Percentiles rank a stretch among this genome's conserved stretches.
phyloP scores from a whole-genome alignment of 1,284 basidiomycete genomes.

The Rhodotorula sp. region DNA sequence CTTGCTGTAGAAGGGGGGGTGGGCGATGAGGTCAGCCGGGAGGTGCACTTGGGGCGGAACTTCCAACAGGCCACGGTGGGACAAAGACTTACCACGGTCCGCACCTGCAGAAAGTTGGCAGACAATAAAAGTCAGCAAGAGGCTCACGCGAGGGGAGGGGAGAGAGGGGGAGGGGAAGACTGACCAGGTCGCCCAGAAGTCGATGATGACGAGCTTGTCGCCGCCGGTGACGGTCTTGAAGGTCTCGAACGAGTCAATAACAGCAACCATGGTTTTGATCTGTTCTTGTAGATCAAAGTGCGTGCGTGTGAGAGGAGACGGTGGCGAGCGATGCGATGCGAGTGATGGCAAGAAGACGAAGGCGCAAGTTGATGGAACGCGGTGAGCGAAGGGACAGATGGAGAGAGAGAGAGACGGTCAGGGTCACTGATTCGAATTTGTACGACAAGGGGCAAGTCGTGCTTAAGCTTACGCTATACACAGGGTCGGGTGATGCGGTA shows the following conservation, averaged over 20 bases:
- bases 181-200: conserved; percentile 66
- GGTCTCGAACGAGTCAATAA: conserved; percentile 58
- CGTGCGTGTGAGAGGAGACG: background rate
- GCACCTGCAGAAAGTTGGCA: conserved; percentile 17
- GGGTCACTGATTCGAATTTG: background rate
- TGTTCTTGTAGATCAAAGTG: background rate
- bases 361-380: background rate
- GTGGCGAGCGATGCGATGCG: background rate
- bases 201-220: conserved; percentile 64
- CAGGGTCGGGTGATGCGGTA: no score
- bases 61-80: no score
- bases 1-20: conserved; percentile 57
- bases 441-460: background rate
- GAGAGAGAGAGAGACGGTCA: background rate
- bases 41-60: no score
- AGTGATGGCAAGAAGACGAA: background rate
- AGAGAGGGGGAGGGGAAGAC: conserved; percentile 28
- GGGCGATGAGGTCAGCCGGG: background rate
- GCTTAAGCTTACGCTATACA: no score
- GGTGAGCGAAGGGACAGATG: no score
- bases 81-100: conserved; percentile 24
- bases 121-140: background rate
- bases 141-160: no score
- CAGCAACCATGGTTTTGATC: conserved; percentile 52
- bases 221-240: conserved; percentile 61